A percentile compares a stretch with the other conserved stretches of the same genome.
phyloP scores from a whole-genome alignment of 208 protist genomes.

The Endotrypanum monterogeii region DNA sequence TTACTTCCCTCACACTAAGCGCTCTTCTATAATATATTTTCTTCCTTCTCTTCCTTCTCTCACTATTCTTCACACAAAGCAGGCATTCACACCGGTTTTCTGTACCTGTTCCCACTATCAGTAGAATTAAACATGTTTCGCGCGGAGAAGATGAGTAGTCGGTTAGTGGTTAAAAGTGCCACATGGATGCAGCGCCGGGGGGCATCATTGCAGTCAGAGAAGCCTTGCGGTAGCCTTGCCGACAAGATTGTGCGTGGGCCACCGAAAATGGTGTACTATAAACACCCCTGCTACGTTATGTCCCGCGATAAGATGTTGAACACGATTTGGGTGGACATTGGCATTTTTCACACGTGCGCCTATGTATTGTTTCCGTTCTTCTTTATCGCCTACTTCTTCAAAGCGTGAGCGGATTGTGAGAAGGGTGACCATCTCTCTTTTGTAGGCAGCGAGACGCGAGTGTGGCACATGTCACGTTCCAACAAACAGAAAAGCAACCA shows the following conservation, averaged over 20 bases:
- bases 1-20: neutral
- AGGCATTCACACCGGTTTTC: neutral
- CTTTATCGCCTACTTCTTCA: constrained; percentile 84
- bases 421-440: neutral
- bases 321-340: constrained; percentile 88
- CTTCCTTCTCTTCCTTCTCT: neutral
- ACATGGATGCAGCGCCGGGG: constrained; percentile 38
- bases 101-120: neutral
- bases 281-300: constrained; percentile 89
- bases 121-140: constrained; percentile 31
- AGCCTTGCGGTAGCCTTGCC: constrained; percentile 74
- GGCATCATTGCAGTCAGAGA: constrained; percentile 82
- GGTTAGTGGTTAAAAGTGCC: constrained; percentile 9
- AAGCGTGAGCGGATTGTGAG: constrained; percentile 53
- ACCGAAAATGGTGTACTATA: constrained; percentile 67
- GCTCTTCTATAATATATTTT: constrained; percentile 7
- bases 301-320: constrained; percentile 90
- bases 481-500: constrained; percentile 1
- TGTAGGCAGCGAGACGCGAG: neutral
- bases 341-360: constrained; percentile 68
- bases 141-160: constrained; percentile 25
- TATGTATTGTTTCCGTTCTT: constrained; percentile 85
- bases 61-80: neutral
- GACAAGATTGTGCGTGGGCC: constrained; percentile 87
- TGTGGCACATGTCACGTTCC: neutral